Base-by-base conservation (phyloP, 352 stramenopile genomes). In the Globisporangium megalacanthum region DNA sequence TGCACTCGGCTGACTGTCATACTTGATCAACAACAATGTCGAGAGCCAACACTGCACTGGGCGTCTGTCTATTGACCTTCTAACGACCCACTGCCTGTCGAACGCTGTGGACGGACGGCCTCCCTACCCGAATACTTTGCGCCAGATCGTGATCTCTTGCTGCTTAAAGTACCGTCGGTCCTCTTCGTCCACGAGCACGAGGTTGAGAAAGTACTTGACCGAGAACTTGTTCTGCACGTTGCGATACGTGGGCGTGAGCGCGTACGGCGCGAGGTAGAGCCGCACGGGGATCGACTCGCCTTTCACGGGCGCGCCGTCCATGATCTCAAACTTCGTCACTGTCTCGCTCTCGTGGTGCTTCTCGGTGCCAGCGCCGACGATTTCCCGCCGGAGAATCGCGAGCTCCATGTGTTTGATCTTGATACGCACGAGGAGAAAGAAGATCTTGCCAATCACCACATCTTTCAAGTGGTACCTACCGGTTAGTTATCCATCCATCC, bases 391-490 rank as follows among this genome's bases (percentile, higher is more conserved):
- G 56, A 99, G 87, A 53, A 99, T 97, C 17, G 95, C 94, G 49
- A 99, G 71, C 79, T 99, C 96, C 96, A 99, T 98, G 73, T 98
- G 90, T 66, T 99, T 99, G 75, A 99, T 99, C 77, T 99, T 99
- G 73, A 99, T 99, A 29, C 94, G 81, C 50, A 99, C 96, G 45
- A 99, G 71, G 31, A 98, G 62, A 66, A 99, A 99, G 65, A 98
- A 97, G 58, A 99, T 97, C 67, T 98, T 98, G 52, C 96, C 97
- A 11, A 96, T 78, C 63, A 99, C 97, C 4, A 97, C 89, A 68
- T 99, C 97, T 7, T 97, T 79, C 17, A 99, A 78, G 69, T 99
- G 92, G 42, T 88, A 84, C 46, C 73, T 86, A 45, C 25, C 48
- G 25, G 25, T 29, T 29, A 29, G 1, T 4, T 4, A 29, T 29